Evolutionary conservation across 2,329 filamentous ascomycete species (phyloP).

Genomic region (Fusarium ambrosium): DNA sequence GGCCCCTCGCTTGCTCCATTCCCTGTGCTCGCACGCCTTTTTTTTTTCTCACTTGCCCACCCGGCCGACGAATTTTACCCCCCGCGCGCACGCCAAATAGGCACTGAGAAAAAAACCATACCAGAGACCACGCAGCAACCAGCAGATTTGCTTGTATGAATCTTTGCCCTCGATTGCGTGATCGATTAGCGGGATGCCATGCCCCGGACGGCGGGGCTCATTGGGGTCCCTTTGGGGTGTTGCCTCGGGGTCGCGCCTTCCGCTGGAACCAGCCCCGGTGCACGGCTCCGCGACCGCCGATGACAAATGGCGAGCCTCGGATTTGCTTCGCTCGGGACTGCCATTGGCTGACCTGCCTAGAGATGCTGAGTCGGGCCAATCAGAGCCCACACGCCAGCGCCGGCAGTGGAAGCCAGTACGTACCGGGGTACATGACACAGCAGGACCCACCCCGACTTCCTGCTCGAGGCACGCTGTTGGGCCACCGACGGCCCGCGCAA

Average conservation of each 20-base stretch:
- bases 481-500: constrained; percentile 48
- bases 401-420: constrained; percentile 33
- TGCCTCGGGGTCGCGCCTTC: constrained; percentile 40
- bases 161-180: constrained; percentile 49
- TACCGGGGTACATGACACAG: constrained; percentile 23
- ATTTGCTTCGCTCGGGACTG: constrained; percentile 40
- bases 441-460: constrained; percentile 49
- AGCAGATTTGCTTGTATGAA: constrained; percentile 46
- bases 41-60: constrained; percentile 30
- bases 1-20: constrained; percentile 41
- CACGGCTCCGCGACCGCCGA: constrained; percentile 43
- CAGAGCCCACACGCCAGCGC: constrained; percentile 24
- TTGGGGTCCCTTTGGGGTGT: constrained; percentile 32
- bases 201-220: constrained; percentile 48
- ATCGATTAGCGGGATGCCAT: constrained; percentile 50
- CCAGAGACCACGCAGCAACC: constrained; percentile 35
- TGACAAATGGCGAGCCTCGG: constrained; percentile 42
- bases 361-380: constrained; percentile 30
- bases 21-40: constrained; percentile 40
- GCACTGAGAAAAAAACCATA: constrained; percentile 37
- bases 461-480: constrained; percentile 42
- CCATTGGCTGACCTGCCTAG: constrained; percentile 19
- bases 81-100: constrained; percentile 33
- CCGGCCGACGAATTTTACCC: constrained; percentile 43
- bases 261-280: constrained; percentile 30